Evolutionary conservation across 2,329 filamentous ascomycete species (phyloP), one percentile per base, ranked within the genome.

Genomic region (Cordyceps farinosa): DNA sequence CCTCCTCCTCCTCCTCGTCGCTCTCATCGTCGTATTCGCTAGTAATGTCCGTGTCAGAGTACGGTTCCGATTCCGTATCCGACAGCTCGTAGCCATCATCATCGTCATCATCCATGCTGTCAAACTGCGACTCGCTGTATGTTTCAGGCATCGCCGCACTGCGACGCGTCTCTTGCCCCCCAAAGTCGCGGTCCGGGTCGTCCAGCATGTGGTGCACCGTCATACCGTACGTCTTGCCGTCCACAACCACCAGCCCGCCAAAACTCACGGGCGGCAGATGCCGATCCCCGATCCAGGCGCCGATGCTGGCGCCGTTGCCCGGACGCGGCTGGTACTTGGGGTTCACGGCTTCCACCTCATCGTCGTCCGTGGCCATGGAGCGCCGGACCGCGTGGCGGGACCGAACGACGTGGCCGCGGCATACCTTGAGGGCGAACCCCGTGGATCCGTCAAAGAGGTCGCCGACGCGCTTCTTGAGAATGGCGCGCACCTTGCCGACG

Each of bases 141-240:
- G 78, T 81, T 17, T 77, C 75, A 1, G 68, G 73, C 62, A 70
- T 74, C 42, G 70, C 79, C 75, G 72, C 82, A 76, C 73, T 82
- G 51, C 71, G 74, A 56, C 68, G 53, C 3, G 69, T 67, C 48
- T 74, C 67, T 30, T 62, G 65, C 10, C 68, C 67, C 1, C 67
- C 69, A 42, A 77, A 77, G 10, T 81, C 78, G 60, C 76, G 75
- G 3, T 84, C 84, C 1, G 84, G 85, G 63, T 87, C 84, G 79
- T 97, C 94, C 2, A 98, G 85, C 87, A 98, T 94, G 74, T 98
- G 94, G 71, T 98, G 94, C 0, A 98, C 94, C 29, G 92, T 97
- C 91, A 98, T 95, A 13, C 94, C 94, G 70, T 92, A 95, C 0
- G 91, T 86, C 73, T 90, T 87, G 62, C 90, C 87, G 71, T 98